Evolutionary conservation across 2,329 filamentous ascomycete genomes (phyloP).

Genomic region (Trichophyton schoenleinii): DNA sequence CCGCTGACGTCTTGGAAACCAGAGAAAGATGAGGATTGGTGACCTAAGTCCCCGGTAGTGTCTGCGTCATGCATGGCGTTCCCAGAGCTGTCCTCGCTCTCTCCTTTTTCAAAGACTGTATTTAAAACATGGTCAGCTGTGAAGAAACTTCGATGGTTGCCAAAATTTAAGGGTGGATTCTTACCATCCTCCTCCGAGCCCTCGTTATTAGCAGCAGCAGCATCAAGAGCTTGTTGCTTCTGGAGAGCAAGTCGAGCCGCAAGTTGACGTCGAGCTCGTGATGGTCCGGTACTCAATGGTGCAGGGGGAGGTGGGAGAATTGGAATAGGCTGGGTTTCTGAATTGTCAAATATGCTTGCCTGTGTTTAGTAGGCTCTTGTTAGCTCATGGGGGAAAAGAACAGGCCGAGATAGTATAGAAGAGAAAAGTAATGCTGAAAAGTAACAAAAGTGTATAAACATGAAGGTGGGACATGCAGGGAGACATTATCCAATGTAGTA

Average conservation of each 20-base stretch:
- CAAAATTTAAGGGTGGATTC: neutral
- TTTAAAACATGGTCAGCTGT: neutral
- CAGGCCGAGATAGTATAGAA: neutral
- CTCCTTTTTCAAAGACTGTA: neutral
- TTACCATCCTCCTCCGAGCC: constrained; percentile 9
- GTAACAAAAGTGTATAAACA: neutral
- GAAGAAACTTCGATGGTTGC: neutral
- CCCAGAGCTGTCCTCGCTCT: neutral
- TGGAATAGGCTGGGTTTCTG: constrained; percentile 28
- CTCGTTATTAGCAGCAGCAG: constrained; percentile 18
- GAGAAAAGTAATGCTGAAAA: neutral
- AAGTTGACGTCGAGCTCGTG: constrained; percentile 75
- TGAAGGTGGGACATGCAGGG: neutral
- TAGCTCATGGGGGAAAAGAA: neutral
- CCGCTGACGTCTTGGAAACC: constrained; percentile 27
- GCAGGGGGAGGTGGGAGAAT: constrained; percentile 49
- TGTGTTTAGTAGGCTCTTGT: neutral
- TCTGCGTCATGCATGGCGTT: constrained; percentile 11
- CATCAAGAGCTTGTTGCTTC: constrained; percentile 47
- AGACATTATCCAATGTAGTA: neutral
- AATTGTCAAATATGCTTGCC: constrained; percentile 15
- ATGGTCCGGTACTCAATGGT: constrained; percentile 74
- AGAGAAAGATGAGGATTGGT: constrained; percentile 24
- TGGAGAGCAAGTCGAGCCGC: constrained; percentile 73
- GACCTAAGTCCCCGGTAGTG: neutral